Conservation (phyloP, 2,329 filamentous ascomycete genomes). For the Phialophora macrospora region DNA sequence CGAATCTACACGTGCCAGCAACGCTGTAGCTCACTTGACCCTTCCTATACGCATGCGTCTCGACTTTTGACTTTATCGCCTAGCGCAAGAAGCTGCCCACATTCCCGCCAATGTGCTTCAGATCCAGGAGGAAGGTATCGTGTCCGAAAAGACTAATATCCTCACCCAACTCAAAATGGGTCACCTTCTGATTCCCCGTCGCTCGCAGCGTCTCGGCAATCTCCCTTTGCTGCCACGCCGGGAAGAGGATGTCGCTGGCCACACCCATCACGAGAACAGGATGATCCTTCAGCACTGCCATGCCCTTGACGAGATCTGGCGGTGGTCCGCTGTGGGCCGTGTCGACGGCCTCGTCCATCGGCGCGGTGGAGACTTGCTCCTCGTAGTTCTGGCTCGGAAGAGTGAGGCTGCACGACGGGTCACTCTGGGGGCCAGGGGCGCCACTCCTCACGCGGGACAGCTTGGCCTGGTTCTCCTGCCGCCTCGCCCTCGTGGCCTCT, state of each 20-base stretch:
- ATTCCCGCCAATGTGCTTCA: constrained; percentile 87
- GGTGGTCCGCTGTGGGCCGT: constrained; percentile 62
- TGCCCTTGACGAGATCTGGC: constrained; percentile 76
- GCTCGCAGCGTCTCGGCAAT: constrained; percentile 80
- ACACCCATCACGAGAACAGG: constrained; percentile 91
- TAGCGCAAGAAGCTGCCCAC: constrained; percentile 77
- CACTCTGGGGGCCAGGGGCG: constrained; percentile 44
- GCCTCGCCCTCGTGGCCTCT: constrained; percentile 63
- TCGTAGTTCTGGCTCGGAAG: constrained; percentile 83
- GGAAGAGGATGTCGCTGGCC: constrained; percentile 93
- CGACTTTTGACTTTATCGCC: neutral
- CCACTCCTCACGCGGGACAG: constrained; percentile 49
- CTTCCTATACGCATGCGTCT: neutral
- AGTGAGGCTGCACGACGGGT: constrained; percentile 74
- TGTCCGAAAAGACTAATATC: constrained; percentile 95
- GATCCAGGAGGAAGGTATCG: constrained; percentile 90
- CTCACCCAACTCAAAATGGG: constrained; percentile 89
- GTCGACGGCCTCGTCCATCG: constrained; percentile 43
- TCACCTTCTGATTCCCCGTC: constrained; percentile 78
- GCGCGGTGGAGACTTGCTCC: constrained; percentile 66
- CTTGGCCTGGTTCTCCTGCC: constrained; percentile 64
- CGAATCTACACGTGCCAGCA: neutral
- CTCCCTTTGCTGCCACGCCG: constrained; percentile 96
- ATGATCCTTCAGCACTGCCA: constrained; percentile 72
- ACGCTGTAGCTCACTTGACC: neutral